Percentiles rank a stretch among this genome's conserved stretches.
phyloP scores from a whole-genome alignment of 805 yeast genomes.

The Pichia membranifaciens region DNA sequence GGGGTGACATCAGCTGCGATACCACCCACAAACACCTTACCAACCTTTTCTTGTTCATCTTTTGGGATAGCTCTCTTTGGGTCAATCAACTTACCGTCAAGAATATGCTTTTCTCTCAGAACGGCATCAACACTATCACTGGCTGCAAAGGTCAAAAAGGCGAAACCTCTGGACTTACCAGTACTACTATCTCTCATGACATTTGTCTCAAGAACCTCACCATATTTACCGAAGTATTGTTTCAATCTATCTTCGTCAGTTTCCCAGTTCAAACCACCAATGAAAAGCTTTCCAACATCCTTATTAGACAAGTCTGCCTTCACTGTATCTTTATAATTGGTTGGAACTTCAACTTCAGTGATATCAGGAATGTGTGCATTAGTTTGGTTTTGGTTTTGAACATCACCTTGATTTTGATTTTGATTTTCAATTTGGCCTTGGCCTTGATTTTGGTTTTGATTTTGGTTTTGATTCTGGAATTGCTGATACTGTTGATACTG shows the following conservation, averaged over 20 bases:
- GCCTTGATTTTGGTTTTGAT: background rate
- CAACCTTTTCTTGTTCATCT: slow-evolving; percentile 95
- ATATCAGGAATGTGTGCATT: slow-evolving; percentile 12
- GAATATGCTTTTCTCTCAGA: slow-evolving; percentile 74
- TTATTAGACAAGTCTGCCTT: slow-evolving; percentile 48
- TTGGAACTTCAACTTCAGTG: slow-evolving; percentile 12
- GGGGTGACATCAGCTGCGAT: slow-evolving; percentile 91
- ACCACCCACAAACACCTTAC: slow-evolving; percentile 97
- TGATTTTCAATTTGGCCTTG: background rate
- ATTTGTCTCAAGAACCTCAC: slow-evolving; percentile 80
- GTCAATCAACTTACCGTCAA: slow-evolving; percentile 94
- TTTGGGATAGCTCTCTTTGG: slow-evolving; percentile 97
- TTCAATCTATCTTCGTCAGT: slow-evolving; percentile 84
- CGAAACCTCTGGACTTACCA: slow-evolving; percentile 93
- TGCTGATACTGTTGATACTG: slow-evolving; percentile 16
- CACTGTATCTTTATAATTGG: slow-evolving; percentile 24
- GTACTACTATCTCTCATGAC: slow-evolving; percentile 87
- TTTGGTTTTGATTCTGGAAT: slow-evolving; percentile 3
- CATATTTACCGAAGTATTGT: slow-evolving; percentile 80
- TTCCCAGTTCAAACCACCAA: slow-evolving; percentile 98
- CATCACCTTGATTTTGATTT: background rate
- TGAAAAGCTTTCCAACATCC: slow-evolving; percentile 87
- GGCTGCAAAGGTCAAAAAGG: slow-evolving; percentile 80
- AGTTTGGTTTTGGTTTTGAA: background rate
- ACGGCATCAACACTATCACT: slow-evolving; percentile 84